Percentiles rank a stretch among this genome's conserved stretches.
Evolutionary conservation across 306 rosid species (phyloP).

Genomic region (Canavalia ensiformis): DNA sequence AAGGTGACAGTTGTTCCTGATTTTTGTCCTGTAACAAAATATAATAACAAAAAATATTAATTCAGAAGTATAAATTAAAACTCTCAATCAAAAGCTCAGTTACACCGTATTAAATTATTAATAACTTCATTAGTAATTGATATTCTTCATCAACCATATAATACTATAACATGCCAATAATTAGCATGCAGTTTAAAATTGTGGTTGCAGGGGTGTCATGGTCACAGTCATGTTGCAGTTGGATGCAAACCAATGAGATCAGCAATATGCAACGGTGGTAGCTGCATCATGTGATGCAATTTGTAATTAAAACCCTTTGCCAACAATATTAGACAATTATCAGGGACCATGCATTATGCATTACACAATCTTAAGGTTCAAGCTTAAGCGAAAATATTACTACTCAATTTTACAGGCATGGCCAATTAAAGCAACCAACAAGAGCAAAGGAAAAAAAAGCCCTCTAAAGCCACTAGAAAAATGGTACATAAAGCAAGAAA

Average conservation of each 20-base stretch:
- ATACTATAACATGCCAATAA: constrained; percentile 26
- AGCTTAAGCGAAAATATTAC: constrained; percentile 16
- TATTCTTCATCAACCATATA: constrained; percentile 32
- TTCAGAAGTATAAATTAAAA: not conserved
- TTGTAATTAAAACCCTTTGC: constrained; percentile 2
- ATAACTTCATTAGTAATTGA: constrained; percentile 3
- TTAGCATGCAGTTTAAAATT: constrained; percentile 12
- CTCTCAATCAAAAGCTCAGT: constrained; percentile 9
- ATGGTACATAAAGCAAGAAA: not conserved
- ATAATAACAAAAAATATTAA: constrained; percentile 5
- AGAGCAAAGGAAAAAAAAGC: not conserved
- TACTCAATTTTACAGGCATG: not conserved
- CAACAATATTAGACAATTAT: not conserved
- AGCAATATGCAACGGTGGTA: not conserved
- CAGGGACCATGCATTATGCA: constrained; percentile 28
- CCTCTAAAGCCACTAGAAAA: constrained; percentile 7
- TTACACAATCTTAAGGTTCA: not conserved
- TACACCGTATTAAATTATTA: not conserved
- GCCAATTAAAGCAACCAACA: not conserved
- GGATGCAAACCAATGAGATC: constrained; percentile 13
- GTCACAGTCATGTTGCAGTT: not conserved
- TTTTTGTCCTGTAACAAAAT: constrained; percentile 67
- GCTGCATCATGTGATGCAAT: constrained; percentile 18
- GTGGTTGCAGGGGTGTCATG: constrained; percentile 5
- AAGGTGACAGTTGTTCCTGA: constrained; percentile 99